phyloP scores from a whole-genome alignment of 2,329 filamentous ascomycete genomes.

The Calonectria pauciramosa region DNA sequence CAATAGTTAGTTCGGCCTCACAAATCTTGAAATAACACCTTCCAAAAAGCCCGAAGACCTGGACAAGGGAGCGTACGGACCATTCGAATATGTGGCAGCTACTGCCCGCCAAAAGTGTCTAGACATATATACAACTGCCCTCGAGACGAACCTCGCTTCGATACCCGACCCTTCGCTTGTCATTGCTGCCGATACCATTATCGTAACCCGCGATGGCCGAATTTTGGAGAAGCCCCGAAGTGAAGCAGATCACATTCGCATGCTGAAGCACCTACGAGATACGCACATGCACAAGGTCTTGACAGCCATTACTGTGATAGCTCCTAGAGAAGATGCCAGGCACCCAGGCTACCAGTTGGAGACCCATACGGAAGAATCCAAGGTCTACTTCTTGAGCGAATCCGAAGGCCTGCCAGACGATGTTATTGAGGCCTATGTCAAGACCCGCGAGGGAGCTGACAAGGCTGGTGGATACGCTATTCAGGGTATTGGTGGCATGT shows the following conservation, averaged over 20 bases:
- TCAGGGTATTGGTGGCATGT: slow-evolving; percentile 87
- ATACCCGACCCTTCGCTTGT: slow-evolving; percentile 83
- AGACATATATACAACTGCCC: slow-evolving; percentile 71
- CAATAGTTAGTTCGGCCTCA: slow-evolving; percentile 77
- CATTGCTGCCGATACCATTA: slow-evolving; percentile 91
- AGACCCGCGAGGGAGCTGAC: slow-evolving; percentile 91
- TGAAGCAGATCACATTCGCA: slow-evolving; percentile 84
- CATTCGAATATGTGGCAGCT: slow-evolving; percentile 91
- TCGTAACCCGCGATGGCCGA: slow-evolving; percentile 80
- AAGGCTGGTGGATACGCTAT: slow-evolving; percentile 97
- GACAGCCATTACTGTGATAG: slow-evolving; percentile 87
- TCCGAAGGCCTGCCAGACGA: slow-evolving; percentile 77
- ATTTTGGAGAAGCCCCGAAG: slow-evolving; percentile 93
- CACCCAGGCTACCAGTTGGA: slow-evolving; percentile 90
- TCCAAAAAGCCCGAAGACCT: slow-evolving; percentile 89
- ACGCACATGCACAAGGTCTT: slow-evolving; percentile 83
- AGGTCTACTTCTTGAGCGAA: slow-evolving; percentile 84
- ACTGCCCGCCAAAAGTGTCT: slow-evolving; percentile 89
- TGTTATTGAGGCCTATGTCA: slow-evolving; percentile 82
- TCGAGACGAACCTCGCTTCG: slow-evolving; percentile 59
- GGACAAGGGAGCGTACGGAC: slow-evolving; percentile 78
- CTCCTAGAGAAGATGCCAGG: slow-evolving; percentile 82
- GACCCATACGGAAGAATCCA: slow-evolving; percentile 89
- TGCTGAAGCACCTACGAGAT: slow-evolving; percentile 87
- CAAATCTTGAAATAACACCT: slow-evolving; percentile 85